phyloP scores from a whole-genome alignment of 129 eudicot species.

The Flaveria ramosissima region DNA sequence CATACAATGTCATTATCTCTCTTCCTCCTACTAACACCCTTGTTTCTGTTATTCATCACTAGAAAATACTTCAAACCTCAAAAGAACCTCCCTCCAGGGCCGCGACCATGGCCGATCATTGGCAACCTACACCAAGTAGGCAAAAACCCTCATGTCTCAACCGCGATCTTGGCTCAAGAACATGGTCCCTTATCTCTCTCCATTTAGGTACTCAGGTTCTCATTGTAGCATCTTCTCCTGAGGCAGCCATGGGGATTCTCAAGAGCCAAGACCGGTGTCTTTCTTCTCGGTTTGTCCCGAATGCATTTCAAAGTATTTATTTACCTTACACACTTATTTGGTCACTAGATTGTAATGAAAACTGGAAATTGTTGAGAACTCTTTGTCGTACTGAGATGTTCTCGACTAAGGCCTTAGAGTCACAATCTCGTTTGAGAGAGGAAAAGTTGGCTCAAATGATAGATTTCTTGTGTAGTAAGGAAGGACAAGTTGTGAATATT shows the following conservation, averaged over 20 bases:
- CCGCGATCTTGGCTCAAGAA: slow-evolving; percentile 24
- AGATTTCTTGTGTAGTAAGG: slow-evolving; percentile 18
- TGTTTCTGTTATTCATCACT: background rate
- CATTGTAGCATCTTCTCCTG: slow-evolving; percentile 37
- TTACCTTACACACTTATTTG: slow-evolving; percentile 22
- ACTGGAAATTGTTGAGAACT: slow-evolving; percentile 31
- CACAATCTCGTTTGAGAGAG: slow-evolving; percentile 31
- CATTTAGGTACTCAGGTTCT: slow-evolving; percentile 33
- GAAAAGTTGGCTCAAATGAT: slow-evolving; percentile 22
- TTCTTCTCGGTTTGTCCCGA: slow-evolving; percentile 31
- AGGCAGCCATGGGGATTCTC: slow-evolving; percentile 29
- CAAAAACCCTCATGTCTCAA: slow-evolving; percentile 26
- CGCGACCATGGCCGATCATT: slow-evolving; percentile 33
- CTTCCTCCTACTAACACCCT: slow-evolving; percentile 5
- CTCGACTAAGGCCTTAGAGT: slow-evolving; percentile 31
- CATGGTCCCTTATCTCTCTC: slow-evolving; percentile 37
- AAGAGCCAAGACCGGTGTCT: slow-evolving; percentile 33
- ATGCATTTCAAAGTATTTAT: background rate
- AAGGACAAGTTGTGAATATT: slow-evolving; percentile 35
- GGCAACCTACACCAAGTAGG: slow-evolving; percentile 41
- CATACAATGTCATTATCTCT: background rate
- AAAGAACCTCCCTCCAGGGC: slow-evolving; percentile 36
- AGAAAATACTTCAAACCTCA: background rate
- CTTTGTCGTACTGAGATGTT: slow-evolving; percentile 34
- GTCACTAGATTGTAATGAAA: slow-evolving; percentile 22